Percentiles rank a stretch among this genome's conserved stretches.
Conservation (phyloP, 2,329 filamentous ascomycete species). For the Penicillium sp. region DNA sequence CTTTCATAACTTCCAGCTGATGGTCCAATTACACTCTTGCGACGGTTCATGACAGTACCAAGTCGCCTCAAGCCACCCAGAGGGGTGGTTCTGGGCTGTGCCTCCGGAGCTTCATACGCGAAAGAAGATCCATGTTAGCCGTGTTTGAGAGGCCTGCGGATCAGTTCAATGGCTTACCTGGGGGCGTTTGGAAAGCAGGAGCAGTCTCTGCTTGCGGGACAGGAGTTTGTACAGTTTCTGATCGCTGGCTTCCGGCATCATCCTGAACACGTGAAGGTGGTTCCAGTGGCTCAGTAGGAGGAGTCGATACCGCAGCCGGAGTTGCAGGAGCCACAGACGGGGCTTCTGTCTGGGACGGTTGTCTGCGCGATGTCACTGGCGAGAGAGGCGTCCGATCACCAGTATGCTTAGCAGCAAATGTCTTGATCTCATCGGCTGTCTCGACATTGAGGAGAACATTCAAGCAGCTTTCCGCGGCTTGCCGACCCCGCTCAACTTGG, state of each 20-base stretch:
- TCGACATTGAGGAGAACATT: slow-evolving; percentile 83
- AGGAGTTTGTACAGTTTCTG: slow-evolving; percentile 48
- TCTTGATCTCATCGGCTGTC: slow-evolving; percentile 80
- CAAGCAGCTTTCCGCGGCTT: slow-evolving; percentile 77
- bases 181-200: slow-evolving; percentile 33
- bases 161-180: slow-evolving; percentile 35
- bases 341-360: slow-evolving; percentile 21
- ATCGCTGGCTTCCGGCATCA: slow-evolving; percentile 61
- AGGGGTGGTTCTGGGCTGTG: slow-evolving; percentile 45
- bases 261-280: slow-evolving; percentile 48
- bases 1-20: slow-evolving; percentile 31
- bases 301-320: slow-evolving; percentile 29
- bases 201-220: slow-evolving; percentile 42
- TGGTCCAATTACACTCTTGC: slow-evolving; percentile 48
- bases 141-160: background rate
- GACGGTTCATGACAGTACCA: slow-evolving; percentile 53
- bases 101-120: slow-evolving; percentile 37
- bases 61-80: slow-evolving; percentile 51
- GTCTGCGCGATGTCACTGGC: slow-evolving; percentile 18
- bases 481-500: slow-evolving; percentile 74
- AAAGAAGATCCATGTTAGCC: slow-evolving; percentile 3
- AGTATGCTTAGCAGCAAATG: slow-evolving; percentile 41
- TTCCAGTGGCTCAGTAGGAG: slow-evolving; percentile 20
- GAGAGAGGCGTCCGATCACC: slow-evolving; percentile 17
- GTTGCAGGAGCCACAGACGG: slow-evolving; percentile 12